These are phyloP conservation scores for Beauveria scarabaeidicola DNA, from an alignment of 2,329 filamentous ascomycete species.

Conservation along the genomic window DNA sequence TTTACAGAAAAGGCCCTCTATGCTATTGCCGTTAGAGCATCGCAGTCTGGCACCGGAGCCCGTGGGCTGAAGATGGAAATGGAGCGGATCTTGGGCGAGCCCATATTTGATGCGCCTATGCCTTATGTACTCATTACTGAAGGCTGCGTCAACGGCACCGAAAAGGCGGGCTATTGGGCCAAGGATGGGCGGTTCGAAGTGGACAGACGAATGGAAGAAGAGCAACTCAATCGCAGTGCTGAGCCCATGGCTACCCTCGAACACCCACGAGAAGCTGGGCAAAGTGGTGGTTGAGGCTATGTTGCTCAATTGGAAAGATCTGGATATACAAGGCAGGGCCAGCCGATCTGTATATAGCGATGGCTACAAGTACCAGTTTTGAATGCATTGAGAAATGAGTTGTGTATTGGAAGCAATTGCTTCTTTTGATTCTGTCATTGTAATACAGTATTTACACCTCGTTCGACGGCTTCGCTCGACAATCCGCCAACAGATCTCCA, in stretches of 20 bases:
- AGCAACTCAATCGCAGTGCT: conserved; percentile 34
- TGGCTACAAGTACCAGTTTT: not conserved
- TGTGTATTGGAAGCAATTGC: conserved; percentile 8
- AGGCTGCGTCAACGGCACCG: conserved; percentile 53
- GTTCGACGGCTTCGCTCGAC: conserved; percentile 11
- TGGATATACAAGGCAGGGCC: not conserved
- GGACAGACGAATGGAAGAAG: conserved; percentile 58
- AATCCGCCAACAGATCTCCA: conserved; percentile 15
- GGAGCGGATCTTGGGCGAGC: conserved; percentile 68
- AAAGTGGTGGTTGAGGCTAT: conserved; percentile 34
- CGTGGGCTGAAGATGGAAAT: conserved; percentile 72
- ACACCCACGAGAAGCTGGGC: conserved; percentile 36
- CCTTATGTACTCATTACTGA: conserved; percentile 69
- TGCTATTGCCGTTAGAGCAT: conserved; percentile 64
- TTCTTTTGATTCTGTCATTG: conserved; percentile 28
- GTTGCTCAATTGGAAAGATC: not conserved
- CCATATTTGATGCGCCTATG: conserved; percentile 74
- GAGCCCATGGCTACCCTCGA: conserved; percentile 27
- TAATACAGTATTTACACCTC: conserved; percentile 38
- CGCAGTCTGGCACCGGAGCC: conserved; percentile 61
- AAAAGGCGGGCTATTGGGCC: conserved; percentile 54
- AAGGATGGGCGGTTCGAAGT: conserved; percentile 63
- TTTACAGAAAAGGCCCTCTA: conserved; percentile 78
- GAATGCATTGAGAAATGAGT: not conserved
- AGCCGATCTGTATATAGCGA: not conserved